phyloP scores from a whole-genome alignment of 2,329 filamentous ascomycete species.

The Cladophialophora chaetospira region DNA sequence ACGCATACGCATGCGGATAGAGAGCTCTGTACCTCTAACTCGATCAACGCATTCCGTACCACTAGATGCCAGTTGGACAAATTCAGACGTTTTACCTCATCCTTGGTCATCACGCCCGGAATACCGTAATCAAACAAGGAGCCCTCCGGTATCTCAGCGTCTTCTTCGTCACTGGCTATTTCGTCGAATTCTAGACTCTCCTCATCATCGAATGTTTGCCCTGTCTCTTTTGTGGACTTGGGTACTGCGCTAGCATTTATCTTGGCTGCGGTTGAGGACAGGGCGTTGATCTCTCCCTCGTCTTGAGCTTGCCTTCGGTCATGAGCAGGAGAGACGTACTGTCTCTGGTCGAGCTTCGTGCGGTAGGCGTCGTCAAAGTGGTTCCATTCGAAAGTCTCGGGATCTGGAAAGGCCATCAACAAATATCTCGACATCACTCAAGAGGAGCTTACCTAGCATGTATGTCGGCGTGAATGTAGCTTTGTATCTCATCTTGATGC shows the following conservation, averaged over 20 bases:
- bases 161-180: constrained; percentile 39
- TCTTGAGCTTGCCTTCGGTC: constrained; percentile 35
- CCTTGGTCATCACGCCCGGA: constrained; percentile 48
- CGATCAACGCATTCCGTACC: constrained; percentile 44
- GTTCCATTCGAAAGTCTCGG: constrained; percentile 49
- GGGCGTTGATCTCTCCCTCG: background rate
- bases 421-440: background rate
- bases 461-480: constrained; percentile 50
- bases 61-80: constrained; percentile 48
- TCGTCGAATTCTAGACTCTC: constrained; percentile 35
- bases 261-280: constrained; percentile 6
- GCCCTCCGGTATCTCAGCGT: constrained; percentile 35
- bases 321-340: constrained; percentile 49
- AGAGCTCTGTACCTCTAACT: constrained; percentile 42
- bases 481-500: constrained; percentile 56
- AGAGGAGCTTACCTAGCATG: constrained; percentile 46
- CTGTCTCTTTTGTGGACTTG: constrained; percentile 25
- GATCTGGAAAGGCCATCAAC: constrained; percentile 41
- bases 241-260: constrained; percentile 22
- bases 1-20: background rate
- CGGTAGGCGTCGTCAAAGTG: constrained; percentile 46
- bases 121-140: constrained; percentile 51
- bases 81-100: constrained; percentile 46
- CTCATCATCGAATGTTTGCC: constrained; percentile 26
- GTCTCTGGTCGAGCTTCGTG: constrained; percentile 44